Conservation (phyloP, 2,329 filamentous ascomycete genomes). For the Botryotinia globosa region DNA sequence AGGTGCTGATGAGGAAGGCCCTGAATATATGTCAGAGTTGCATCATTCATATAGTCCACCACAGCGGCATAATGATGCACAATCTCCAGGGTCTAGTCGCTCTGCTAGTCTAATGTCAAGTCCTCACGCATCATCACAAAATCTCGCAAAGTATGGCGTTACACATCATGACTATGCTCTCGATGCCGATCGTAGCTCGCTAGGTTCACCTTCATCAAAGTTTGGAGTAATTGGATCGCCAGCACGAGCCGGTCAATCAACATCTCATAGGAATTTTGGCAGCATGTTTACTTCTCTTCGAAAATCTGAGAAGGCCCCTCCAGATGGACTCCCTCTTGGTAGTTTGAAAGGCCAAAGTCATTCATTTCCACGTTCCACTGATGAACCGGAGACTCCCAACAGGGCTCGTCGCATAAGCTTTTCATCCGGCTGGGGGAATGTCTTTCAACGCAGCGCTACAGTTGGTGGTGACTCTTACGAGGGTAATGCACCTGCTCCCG, state of each 20-base stretch:
- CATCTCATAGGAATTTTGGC: slow-evolving; percentile 46
- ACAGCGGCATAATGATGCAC: slow-evolving; percentile 47
- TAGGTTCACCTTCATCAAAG: slow-evolving; percentile 32
- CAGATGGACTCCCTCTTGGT: slow-evolving; percentile 64
- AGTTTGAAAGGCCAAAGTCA: slow-evolving; percentile 73
- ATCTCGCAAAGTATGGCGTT: slow-evolving; percentile 51
- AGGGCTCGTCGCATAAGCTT: slow-evolving; percentile 56
- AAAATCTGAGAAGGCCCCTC: slow-evolving; percentile 52
- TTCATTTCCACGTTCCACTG: slow-evolving; percentile 66
- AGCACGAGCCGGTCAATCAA: slow-evolving; percentile 42
- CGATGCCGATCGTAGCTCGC: slow-evolving; percentile 33
- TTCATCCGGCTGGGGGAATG: slow-evolving; percentile 49
- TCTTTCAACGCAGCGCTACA: slow-evolving; percentile 39
- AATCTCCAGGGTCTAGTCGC: slow-evolving; percentile 57
- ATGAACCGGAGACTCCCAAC: slow-evolving; percentile 52
- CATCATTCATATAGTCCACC: slow-evolving; percentile 41
- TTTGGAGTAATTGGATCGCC: slow-evolving; percentile 37
- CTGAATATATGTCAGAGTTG: slow-evolving; percentile 35
- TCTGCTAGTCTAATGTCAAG: slow-evolving; percentile 59
- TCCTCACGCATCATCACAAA: slow-evolving; percentile 58
- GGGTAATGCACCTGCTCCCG: slow-evolving; percentile 38
- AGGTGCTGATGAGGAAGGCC: slow-evolving; percentile 39
- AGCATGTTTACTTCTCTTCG: slow-evolving; percentile 57
- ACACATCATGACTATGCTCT: slow-evolving; percentile 30
- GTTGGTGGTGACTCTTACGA: slow-evolving; percentile 29